Evolutionary conservation across 805 yeast genomes (phyloP).

Genomic region (Pichia rugopelliculosa): DNA sequence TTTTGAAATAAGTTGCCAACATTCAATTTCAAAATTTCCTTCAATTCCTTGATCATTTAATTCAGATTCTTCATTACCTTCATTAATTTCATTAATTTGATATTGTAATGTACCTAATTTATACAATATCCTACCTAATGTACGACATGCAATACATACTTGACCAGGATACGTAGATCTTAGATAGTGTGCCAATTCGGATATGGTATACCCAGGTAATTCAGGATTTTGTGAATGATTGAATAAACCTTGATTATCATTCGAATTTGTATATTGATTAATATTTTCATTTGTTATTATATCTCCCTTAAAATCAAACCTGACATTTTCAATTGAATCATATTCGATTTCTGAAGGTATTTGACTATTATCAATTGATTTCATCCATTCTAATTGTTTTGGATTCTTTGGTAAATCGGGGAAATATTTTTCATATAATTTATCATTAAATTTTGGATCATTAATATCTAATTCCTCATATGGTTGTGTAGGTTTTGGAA

Average conservation of each 20-base stretch:
- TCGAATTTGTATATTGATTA: conserved; percentile 8
- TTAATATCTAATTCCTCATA: conserved; percentile 42
- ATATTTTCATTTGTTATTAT: conserved; percentile 40
- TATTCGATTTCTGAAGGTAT: conserved; percentile 34
- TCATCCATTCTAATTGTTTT: conserved; percentile 87
- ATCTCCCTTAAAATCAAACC: conserved; percentile 87
- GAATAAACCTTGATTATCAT: conserved; percentile 56
- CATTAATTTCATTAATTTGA: conserved; percentile 28
- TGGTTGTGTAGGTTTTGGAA: conserved; percentile 44
- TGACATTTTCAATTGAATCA: conserved; percentile 55
- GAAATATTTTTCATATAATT: conserved; percentile 76
- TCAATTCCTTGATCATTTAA: conserved; percentile 25
- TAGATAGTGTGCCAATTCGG: conserved; percentile 71
- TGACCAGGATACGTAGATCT: conserved; percentile 80
- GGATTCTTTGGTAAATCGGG: conserved; percentile 86
- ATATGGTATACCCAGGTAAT: conserved; percentile 85
- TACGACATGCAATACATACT: conserved; percentile 77
- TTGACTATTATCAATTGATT: conserved; percentile 42
- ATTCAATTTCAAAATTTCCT: conserved; percentile 40
- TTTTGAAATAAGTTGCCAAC: conserved; percentile 68
- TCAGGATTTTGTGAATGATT: conserved; percentile 88
- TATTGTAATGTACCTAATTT: conserved; percentile 61
- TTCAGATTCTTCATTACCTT: conserved; percentile 25
- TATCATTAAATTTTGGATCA: conserved; percentile 72
- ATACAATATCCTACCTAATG: conserved; percentile 79